Evolutionary conservation across 1,284 basidiomycete genomes (phyloP), one percentile per base, ranked within the genome.

Genomic region (Austropuccinia psidii): DNA sequence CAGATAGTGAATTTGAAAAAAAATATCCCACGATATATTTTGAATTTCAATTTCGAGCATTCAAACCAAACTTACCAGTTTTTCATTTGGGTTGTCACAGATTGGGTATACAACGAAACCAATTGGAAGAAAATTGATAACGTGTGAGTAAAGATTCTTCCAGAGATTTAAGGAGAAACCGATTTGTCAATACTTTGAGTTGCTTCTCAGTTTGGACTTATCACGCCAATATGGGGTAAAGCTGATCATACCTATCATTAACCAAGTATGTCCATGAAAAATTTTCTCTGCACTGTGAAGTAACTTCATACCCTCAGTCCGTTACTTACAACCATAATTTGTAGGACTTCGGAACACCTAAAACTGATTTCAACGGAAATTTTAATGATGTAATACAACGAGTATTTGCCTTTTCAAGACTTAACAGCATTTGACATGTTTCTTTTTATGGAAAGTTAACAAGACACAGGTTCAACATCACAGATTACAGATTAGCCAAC

Each of bases 71-170:
- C 37, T 68, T 43, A 55, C 43, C 5, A 39, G 13, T 1, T 27
- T 37, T 41, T 29, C 11, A 4, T 19, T 35, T 33, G 0, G 37
- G 37, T 27, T 27, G 31, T 49, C n/a, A 67, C 13, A 73, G 70
- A 73, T 64, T 73, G 70, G 70, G 45, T 64, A 41, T 73, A 73
- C 21, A 73, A 73, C 31, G 70, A 73, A 41, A 19, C 29, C 27
- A 60, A 62, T 39, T 73, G 70, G 70, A 37, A 4, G 35, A 58
- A 55, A 33, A 64, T 73, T 35, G 70, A 73, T 64, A 41, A 45
- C 15, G 60, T 50, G 70, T 73, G 21, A 52, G 37, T 43, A 37
- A 11, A 33, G 17, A 29, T 50, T 24, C 15, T 45, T 45, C 43
- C 43, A 45, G 43, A 11, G 43, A 11, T n/a, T 45, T 45, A n/a